Evolutionary conservation across 2,329 filamentous ascomycete genomes (phyloP).

Genomic region (Colletotrichum eleusines): DNA sequence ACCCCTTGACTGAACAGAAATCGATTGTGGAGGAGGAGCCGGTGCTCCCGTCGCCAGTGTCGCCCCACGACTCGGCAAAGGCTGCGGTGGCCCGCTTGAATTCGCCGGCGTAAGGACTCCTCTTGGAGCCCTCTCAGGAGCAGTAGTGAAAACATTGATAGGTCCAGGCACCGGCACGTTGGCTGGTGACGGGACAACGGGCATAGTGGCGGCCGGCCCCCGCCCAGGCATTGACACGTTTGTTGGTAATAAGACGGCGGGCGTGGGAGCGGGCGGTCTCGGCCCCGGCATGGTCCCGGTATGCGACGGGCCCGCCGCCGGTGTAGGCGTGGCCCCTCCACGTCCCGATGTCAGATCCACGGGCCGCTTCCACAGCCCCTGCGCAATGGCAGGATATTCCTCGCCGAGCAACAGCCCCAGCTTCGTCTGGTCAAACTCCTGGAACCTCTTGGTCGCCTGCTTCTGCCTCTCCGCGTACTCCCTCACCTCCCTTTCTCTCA

Average conservation of each 20-base stretch:
- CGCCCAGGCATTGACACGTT: background rate
- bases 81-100: too few relatives aligned
- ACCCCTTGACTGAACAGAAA: background rate
- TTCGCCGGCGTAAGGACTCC: background rate
- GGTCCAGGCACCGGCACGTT: background rate
- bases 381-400: conserved; percentile 22
- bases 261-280: background rate
- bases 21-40: background rate
- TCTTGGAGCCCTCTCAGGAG: too few relatives aligned
- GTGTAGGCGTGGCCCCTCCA: background rate
- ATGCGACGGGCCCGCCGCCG: background rate
- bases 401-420: conserved; percentile 25
- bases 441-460: conserved; percentile 18
- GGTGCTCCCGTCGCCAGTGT: background rate
- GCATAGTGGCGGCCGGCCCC: background rate
- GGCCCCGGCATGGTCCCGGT: background rate
- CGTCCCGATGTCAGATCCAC: background rate
- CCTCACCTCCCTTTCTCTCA: background rate
- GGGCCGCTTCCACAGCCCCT: conserved; percentile 15
- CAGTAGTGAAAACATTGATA: too few relatives aligned
- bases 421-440: conserved; percentile 28
- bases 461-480: background rate
- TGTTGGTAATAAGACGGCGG: background rate
- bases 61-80: background rate
- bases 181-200: background rate